These are phyloP conservation scores for Colletotrichum sansevieriae DNA, from an alignment of 2,329 filamentous ascomycete genomes.

Conservation along the genomic window DNA sequence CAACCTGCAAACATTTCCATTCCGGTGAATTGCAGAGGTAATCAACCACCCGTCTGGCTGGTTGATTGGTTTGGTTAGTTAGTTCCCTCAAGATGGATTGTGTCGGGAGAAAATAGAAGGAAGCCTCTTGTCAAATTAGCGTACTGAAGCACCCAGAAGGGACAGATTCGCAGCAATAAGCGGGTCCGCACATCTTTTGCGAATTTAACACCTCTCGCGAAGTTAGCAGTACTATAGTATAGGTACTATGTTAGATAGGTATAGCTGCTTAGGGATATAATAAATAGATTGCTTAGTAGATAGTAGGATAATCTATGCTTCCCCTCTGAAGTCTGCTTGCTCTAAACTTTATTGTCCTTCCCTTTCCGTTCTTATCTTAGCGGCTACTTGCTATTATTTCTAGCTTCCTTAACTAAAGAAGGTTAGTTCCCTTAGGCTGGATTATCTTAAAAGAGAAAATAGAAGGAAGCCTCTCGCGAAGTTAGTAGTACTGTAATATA, in stretches of 20 bases:
- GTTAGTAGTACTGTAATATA: too few species aligned
- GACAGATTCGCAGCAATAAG: too few species aligned
- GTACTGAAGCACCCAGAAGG: too few species aligned
- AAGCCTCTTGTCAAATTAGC: too few species aligned
- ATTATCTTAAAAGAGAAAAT: too few species aligned
- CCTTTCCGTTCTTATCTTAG: constrained; percentile 26
- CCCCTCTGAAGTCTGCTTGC: neutral
- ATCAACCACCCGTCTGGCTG: neutral
- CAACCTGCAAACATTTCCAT: neutral
- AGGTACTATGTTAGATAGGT: too few species aligned
- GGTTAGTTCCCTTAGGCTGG: neutral
- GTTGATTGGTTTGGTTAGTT: too few species aligned
- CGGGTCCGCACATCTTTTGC: too few species aligned
- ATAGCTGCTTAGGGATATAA: neutral
- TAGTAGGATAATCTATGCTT: neutral
- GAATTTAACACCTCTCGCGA: too few species aligned
- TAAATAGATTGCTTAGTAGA: neutral
- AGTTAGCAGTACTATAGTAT: too few species aligned
- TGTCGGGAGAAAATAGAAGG: too few species aligned
- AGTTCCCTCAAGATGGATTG: neutral
- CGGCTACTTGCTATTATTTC: constrained; percentile 1
- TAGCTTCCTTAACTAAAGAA: neutral
- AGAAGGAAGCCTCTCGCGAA: too few species aligned
- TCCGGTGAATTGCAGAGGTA: neutral
- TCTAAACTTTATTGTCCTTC: constrained; percentile 16